Conservation (phyloP, 2,329 filamentous ascomycete species). For the Colletotrichum somersetense region DNA sequence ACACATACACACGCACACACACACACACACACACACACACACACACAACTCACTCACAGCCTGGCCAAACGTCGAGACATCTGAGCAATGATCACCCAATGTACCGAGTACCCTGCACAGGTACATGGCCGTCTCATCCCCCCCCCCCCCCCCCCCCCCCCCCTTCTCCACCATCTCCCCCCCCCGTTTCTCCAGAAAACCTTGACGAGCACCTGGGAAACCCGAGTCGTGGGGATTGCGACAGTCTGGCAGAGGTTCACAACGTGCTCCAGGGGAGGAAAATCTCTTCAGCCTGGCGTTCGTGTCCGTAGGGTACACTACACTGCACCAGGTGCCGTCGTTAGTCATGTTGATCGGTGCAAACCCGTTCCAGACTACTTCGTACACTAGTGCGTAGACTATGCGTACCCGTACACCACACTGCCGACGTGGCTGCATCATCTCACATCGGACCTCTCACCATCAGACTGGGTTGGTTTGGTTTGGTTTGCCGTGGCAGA, state of each 20-base stretch:
- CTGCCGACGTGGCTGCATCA: slow-evolving; percentile 3
- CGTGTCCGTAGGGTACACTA: background rate
- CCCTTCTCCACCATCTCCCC: slow-evolving; percentile 25
- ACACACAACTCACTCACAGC: too few species aligned
- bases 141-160: background rate
- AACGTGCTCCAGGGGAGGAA: background rate
- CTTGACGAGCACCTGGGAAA: slow-evolving; percentile 24
- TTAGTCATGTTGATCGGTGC: slow-evolving; percentile 19
- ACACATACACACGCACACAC: background rate
- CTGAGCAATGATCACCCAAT: background rate
- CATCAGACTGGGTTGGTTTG: too few species aligned
- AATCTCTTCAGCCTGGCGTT: slow-evolving; percentile 5
- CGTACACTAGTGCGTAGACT: too few species aligned
- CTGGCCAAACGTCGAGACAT: too few species aligned
- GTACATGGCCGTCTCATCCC: background rate
- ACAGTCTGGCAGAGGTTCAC: background rate
- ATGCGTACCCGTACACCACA: too few species aligned
- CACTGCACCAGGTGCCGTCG: background rate
- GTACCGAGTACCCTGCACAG: background rate
- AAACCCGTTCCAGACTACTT: background rate
- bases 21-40: background rate
- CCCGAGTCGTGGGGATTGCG: slow-evolving; percentile 27
- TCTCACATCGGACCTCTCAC: background rate
- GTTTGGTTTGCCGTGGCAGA: too few species aligned
- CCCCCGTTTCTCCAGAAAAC: slow-evolving; percentile 33